Conservation (phyloP, 441 rosid genomes). For the Gossypium aridum region DNA sequence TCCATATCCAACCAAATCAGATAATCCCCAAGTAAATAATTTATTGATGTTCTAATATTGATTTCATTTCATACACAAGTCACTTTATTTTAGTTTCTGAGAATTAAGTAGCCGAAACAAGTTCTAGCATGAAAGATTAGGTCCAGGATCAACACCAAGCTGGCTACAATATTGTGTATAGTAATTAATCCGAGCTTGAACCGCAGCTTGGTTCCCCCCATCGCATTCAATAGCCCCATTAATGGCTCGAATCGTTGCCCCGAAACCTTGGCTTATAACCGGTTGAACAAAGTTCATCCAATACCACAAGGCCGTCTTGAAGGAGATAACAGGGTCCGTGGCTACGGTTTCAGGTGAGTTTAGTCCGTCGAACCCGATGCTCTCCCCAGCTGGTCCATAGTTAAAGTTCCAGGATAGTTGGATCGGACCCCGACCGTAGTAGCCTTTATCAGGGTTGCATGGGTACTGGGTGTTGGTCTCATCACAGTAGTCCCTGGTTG, state of each 20-base stretch:
- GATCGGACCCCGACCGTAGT: constrained; percentile 61
- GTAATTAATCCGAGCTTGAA: constrained; percentile 38
- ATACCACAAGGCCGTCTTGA: constrained; percentile 57
- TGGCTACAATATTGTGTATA: constrained; percentile 47
- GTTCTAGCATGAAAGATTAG: constrained; percentile 43
- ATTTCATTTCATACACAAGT: too few relatives aligned
- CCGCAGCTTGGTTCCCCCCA: constrained; percentile 35
- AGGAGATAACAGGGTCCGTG: constrained; percentile 38
- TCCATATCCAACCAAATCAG: too few relatives aligned
- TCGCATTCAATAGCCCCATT: constrained; percentile 52
- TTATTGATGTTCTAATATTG: too few relatives aligned
- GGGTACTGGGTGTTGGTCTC: constrained; percentile 35
- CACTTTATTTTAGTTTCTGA: too few relatives aligned
- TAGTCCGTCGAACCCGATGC: constrained; percentile 42
- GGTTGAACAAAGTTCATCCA: constrained; percentile 52
- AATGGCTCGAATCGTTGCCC: constrained; percentile 53
- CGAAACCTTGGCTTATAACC: constrained; percentile 50
- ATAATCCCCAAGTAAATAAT: too few relatives aligned
- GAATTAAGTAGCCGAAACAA: too few relatives aligned
- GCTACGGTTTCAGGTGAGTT: constrained; percentile 54
- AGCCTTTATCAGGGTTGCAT: constrained; percentile 40
- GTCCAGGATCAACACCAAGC: constrained; percentile 53
- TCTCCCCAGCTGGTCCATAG: constrained; percentile 38
- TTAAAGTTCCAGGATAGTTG: constrained; percentile 67
- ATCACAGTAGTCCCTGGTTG: constrained; percentile 39